Conservation (phyloP, 768 basidiomycete genomes). For the Steccherinum ochraceum region DNA sequence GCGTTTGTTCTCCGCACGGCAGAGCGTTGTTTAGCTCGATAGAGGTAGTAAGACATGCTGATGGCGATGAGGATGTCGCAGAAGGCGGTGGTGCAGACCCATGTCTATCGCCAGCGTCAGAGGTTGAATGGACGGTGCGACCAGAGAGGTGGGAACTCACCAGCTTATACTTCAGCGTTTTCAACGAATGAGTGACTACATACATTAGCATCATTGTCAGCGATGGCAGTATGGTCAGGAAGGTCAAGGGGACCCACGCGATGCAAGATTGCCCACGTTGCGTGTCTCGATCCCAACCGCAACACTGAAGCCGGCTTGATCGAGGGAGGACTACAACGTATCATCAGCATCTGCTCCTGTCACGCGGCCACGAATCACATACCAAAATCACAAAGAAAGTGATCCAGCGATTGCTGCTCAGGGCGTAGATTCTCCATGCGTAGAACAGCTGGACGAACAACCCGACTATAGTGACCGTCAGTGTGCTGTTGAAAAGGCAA, state of each 20-base stretch:
- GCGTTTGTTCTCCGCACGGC: neutral
- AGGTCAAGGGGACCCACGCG: neutral
- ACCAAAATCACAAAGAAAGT: neutral
- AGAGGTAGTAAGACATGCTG: neutral
- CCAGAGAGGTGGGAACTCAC: neutral
- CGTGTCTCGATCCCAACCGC: neutral
- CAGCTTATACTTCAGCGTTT: neutral
- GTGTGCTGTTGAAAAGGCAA: neutral
- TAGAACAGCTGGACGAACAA: neutral
- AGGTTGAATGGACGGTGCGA: no score
- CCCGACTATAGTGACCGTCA: no score
- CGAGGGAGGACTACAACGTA: neutral
- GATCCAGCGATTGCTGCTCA: neutral
- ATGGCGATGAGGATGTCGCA: neutral
- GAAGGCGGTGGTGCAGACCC: no score
- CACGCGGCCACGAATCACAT: no score
- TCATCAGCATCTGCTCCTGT: no score
- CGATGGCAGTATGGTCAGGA: neutral
- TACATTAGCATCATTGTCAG: neutral
- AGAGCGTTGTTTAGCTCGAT: neutral
- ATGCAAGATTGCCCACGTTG: no score
- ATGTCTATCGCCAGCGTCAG: no score
- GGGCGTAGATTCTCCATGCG: neutral
- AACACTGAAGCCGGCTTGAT: neutral
- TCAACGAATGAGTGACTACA: neutral